Evolutionary conservation across 306 rosid genomes (phyloP).

Genomic region (Dalbergia cultrata): DNA sequence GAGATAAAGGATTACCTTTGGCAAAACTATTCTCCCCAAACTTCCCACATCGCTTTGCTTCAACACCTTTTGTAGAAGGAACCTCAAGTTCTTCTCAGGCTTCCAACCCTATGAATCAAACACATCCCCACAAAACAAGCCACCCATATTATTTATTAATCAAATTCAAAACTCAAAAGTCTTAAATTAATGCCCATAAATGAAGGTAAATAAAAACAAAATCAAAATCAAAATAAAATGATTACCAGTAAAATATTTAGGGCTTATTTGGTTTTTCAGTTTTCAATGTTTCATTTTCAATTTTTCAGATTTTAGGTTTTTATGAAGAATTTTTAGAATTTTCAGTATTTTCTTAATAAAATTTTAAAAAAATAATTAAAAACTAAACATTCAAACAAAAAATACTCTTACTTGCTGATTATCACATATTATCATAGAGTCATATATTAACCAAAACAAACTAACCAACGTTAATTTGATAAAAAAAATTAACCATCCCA

Average conservation of each 20-base stretch:
- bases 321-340: no score
- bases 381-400: no score
- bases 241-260: neutral
- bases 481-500: neutral
- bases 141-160: neutral
- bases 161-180: no score
- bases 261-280: no score
- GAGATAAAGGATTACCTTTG: slow-evolving; percentile 64
- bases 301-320: no score
- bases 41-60: slow-evolving; percentile 99
- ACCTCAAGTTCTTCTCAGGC: slow-evolving; percentile 91
- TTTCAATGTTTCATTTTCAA: no score
- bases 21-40: slow-evolving; percentile 92
- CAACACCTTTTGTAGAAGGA: slow-evolving; percentile 92
- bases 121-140: slow-evolving; percentile 13
- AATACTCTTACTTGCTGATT: neutral
- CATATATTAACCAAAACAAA: neutral
- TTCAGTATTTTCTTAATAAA: no score
- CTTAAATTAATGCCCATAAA: neutral
- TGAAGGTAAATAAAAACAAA: neutral
- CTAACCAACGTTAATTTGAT: neutral
- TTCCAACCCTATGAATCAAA: slow-evolving; percentile 78
- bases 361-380: no score
- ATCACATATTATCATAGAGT: neutral
- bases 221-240: neutral